Base-by-base conservation (phyloP, 2,329 filamentous ascomycete genomes). In the Ophiocordyceps unilateralis region DNA sequence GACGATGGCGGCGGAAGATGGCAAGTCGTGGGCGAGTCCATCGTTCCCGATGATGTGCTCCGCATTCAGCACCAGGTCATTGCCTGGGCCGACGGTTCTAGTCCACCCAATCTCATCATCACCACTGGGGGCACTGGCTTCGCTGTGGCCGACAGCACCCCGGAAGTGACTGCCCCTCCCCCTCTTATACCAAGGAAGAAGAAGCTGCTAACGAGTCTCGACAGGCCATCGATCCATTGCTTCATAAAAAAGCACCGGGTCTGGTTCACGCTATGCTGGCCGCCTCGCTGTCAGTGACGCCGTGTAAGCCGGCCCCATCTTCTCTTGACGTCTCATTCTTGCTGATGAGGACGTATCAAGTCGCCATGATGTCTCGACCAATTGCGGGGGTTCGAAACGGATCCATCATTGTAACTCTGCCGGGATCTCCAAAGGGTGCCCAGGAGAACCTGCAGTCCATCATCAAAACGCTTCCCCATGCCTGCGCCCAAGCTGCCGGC, bases 41-140 rank as follows among this genome's bases (percentile, higher is more conserved):
- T 96, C 47, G 84, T 96, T 4, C 65, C 83, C 14, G 91, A 98
- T 58, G 74, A 78, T 56, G 68, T 79, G 5, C 58, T 75, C 5
- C 70, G 80, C 19, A 95, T 98, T 44, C 85, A 93, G 55, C 69
- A 69, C 15, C 70, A 77, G 41, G 72, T 98, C 41, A 75, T 67
- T 46, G 56, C 66, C 11, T 95, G 85, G 84, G 69, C 83, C 0
- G 87, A 94, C 59, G 62, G 69, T 11, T 60, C 71, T 5, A 69
- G 70, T 40, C 59, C 68, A 4, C 59, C 80, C 41, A 89, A 94
- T 60, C 63, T 96, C 45, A 74, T 98, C 46, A 61, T 95, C 40
- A 89, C 87, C 0, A 94, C 86, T 7, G 91, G 91, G 20, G 91
- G 91, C 2, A 98, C 91, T 1, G 91, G 91, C 0, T 98, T 98